Base-by-base conservation (phyloP, 148 eudicot species). In the Silene conica region DNA sequence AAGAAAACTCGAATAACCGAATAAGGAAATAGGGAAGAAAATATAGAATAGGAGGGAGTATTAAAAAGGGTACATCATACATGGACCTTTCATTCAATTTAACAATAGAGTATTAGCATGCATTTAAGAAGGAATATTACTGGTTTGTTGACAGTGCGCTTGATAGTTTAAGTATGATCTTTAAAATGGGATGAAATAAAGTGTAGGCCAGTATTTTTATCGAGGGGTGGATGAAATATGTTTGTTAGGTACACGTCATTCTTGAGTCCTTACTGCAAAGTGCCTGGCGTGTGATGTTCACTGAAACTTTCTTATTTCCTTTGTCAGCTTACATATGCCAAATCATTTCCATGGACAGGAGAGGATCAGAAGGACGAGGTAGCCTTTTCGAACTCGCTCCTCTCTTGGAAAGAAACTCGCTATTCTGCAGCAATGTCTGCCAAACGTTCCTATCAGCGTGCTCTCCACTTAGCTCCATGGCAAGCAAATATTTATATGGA, bases 401-500 rank as follows among this genome's bases (percentile, higher is more conserved):
- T 48, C 48, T 83, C 87, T 60, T 96, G 99, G 99, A 79, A 73
- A 83, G 85, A 76, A 63, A 77, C 80, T 60, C 87, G 99, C 74
- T 79, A 50, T 69, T 80, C 77, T 56, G 92, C 97, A 76, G 85
- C 92, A 67, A 75, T 78, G 57, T 77, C 80, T 74, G 94, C 96
- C 63, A 78, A 73, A 61, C 78, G 84, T 72, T 92, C 97, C 48
- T 96, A 90, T 84, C 97, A 96, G 81, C 93, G 90, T 63, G 94
- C 99, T 79, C 80, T 96, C 85, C 99, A 89, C 80, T 84, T 96
- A 78, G 84, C 88, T 22, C 99, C 99, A 65, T 92, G 94, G 91
- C 91, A 85, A 79, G 99, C 99, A 61, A 92, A 92, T 85, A 76
- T 87, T 71, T 92, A 90, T 74, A 75, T 80, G 79, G 99, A 96